Conservation (phyloP, 2,329 filamentous ascomycete species). For the Trichophyton mentagrophytes region DNA sequence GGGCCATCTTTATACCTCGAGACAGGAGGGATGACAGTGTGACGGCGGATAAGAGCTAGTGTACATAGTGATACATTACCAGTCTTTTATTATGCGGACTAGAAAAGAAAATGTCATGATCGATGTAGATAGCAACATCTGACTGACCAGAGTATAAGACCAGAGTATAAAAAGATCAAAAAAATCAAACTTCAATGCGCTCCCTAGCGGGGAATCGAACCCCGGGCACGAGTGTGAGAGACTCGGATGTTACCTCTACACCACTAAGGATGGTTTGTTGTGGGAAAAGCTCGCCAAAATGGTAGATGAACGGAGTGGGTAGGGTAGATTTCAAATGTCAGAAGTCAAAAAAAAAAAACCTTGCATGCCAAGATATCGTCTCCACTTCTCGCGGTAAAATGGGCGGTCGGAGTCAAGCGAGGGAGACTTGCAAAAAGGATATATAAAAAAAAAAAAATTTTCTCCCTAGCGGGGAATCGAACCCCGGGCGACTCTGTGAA, state of each 20-base stretch:
- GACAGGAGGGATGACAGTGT: too few species aligned
- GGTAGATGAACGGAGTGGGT: neutral
- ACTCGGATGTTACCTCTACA: slow-evolving; percentile 10
- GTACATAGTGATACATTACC: too few species aligned
- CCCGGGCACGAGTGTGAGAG: slow-evolving; percentile 8
- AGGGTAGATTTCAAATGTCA: neutral
- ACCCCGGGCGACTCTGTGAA: slow-evolving; percentile 9
- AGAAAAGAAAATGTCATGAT: too few species aligned
- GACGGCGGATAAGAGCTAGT: too few species aligned
- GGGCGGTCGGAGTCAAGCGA: neutral
- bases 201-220: slow-evolving; percentile 8
- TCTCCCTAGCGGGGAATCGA: slow-evolving; percentile 7
- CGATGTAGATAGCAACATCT: too few species aligned
- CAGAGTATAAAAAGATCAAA: neutral
- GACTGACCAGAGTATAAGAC: too few species aligned
- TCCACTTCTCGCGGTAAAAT: neutral
- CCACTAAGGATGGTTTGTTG: slow-evolving; percentile 7
- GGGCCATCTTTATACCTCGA: too few species aligned
- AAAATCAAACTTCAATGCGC: neutral
- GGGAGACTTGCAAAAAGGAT: neutral
- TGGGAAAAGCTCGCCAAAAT: neutral
- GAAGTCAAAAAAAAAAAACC: neutral
- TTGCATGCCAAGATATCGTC: neutral
- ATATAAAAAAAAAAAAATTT: neutral
- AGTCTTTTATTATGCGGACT: too few species aligned